These are phyloP conservation scores for Hypomyces perniciosus DNA, from an alignment of 2,329 filamentous ascomycete species.

Conservation along the genomic window DNA sequence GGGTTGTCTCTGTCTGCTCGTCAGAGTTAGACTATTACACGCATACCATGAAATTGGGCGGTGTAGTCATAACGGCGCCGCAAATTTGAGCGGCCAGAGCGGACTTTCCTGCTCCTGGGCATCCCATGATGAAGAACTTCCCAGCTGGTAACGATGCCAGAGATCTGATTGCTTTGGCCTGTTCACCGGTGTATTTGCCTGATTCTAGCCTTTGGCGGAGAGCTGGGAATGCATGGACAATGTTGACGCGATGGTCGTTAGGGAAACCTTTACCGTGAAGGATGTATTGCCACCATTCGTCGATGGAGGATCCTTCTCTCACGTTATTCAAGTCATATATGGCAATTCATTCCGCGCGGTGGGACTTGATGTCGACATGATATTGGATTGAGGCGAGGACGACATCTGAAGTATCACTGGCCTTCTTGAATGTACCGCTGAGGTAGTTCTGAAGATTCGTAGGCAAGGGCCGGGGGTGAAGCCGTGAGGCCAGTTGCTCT, in stretches of 20 bases:
- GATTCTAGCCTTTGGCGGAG: neutral
- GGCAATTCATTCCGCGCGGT: neutral
- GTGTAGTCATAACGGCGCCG: neutral
- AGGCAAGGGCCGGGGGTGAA: neutral
- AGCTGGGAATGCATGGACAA: neutral
- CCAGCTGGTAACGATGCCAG: neutral
- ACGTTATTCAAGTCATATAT: neutral
- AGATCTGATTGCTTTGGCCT: neutral
- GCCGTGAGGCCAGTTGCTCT: neutral
- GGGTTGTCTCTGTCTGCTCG: no score
- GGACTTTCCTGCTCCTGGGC: neutral
- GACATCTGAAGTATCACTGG: neutral
- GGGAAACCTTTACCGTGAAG: neutral
- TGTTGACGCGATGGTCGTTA: neutral
- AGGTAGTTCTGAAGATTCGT: neutral
- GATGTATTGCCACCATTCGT: neutral
- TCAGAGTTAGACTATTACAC: no score
- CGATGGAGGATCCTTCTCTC: neutral
- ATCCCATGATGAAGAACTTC: neutral
- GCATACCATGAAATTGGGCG: neutral
- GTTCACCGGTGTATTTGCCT: neutral
- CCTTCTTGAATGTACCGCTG: neutral
- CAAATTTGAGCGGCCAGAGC: neutral
- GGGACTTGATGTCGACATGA: neutral
- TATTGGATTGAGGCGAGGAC: neutral